phyloP scores from a whole-genome alignment of 108 stramenopile species.

The Nitzschia sp. region DNA sequence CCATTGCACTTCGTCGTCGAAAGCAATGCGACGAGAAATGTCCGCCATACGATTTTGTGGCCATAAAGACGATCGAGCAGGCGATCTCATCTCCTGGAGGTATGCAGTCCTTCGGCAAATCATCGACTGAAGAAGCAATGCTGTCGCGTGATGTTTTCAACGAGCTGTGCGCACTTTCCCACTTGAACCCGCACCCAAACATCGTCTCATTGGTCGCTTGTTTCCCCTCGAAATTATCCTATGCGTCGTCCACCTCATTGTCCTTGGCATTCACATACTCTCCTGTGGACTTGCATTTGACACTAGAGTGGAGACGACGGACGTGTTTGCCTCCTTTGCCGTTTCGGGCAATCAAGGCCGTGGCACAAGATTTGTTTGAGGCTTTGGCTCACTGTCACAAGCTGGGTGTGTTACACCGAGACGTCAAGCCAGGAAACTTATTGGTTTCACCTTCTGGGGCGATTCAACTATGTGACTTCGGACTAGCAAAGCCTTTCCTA shows the following conservation, averaged over 20 bases:
- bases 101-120: neutral
- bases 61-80: slow-evolving; percentile 65
- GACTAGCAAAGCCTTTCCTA: slow-evolving; percentile 49
- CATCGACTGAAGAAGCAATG: neutral
- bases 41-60: slow-evolving; percentile 50
- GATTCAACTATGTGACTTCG: slow-evolving; percentile 81
- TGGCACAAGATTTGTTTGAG: slow-evolving; percentile 61
- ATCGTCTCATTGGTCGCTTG: slow-evolving; percentile 37
- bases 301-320: slow-evolving; percentile 56
- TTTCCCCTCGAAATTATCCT: slow-evolving; percentile 10
- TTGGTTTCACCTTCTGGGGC: slow-evolving; percentile 53
- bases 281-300: slow-evolving; percentile 64
- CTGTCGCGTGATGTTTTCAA: slow-evolving; percentile 32
- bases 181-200: slow-evolving; percentile 40
- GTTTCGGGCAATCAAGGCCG: slow-evolving; percentile 38
- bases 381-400: slow-evolving; percentile 90
- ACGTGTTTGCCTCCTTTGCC: slow-evolving; percentile 31
- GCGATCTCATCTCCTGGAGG: slow-evolving; percentile 26
- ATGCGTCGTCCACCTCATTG: slow-evolving; percentile 14
- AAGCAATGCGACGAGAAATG: slow-evolving; percentile 11
- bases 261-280: slow-evolving; percentile 71
- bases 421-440: slow-evolving; percentile 93
- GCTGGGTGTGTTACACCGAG: slow-evolving; percentile 89
- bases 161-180: slow-evolving; percentile 42
- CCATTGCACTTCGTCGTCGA: slow-evolving; percentile 45